Evolutionary conservation across 345 rosid species (phyloP), one percentile per base, ranked within the genome.

Genomic region (Gynandropsis gynandra): DNA sequence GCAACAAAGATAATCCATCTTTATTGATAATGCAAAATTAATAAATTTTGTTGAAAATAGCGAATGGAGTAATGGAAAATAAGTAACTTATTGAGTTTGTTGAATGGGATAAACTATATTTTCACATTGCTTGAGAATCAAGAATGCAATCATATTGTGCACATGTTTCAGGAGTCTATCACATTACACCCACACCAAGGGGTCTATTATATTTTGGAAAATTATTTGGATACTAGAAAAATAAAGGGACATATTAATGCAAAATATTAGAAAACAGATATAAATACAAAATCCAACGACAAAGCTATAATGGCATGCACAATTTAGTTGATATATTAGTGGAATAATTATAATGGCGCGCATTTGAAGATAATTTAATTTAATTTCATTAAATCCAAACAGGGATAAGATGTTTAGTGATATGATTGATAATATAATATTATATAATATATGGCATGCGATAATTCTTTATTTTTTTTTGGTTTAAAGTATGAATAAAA

Each of bases 91-190:
- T 6, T 56, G 47, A 50, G 27, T 4, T 56, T 48, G 17, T 17
- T 42, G 8, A 4, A 18, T 9, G 17, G 44, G 18, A 21, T 21
- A 1, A 57, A 35, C 16, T 34, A 4, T 45, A 54, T 38, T 52
- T 52, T 62, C 64, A 57, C 43, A 39, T 65, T 65, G 54, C 59
- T 65, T 65, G 37, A 7, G 19, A 39, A 38, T 29, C 51, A 56
- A 34, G 52, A 42, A 56, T 63, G 42, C n/a, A 62, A 64, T 49
- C 62, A 56, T 64, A 38, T 42, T 33, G 45, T 16, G 48, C 52
- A 36, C 68, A 63, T 63, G 62, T 48, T 39, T 64, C 16, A n/a
- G n/a, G 52, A 31, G 8, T 65, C 48, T 37, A 65, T 58, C 54
- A 65, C 58, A 65, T 14, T 40, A 63, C 5, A 56, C 62, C 45